Percentiles rank a stretch among this genome's conserved stretches.
Evolutionary conservation across 805 yeast species (phyloP).

Genomic region (Tetrapisispora nanseiensis): DNA sequence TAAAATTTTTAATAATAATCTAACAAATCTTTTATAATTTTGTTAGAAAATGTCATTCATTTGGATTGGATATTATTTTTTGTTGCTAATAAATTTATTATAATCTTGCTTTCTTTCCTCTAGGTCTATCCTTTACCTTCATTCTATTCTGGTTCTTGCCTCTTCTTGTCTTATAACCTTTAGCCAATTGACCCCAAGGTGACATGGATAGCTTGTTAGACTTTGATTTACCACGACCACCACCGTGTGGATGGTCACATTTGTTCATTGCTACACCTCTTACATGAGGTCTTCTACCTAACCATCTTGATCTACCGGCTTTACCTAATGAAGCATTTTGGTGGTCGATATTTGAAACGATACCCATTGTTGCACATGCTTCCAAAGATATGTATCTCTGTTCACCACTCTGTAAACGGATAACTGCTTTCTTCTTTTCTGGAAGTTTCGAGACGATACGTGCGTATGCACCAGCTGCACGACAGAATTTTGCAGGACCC

Average conservation of each 20-base stretch:
- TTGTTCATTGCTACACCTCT: constrained; percentile 99
- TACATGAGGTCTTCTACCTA: constrained; percentile 89
- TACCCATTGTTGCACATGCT: constrained; percentile 89
- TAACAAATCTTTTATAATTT: too few species aligned
- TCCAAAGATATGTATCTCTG: constrained; percentile 79
- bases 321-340: constrained; percentile 86
- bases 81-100: not conserved
- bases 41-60: too few species aligned
- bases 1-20: not conserved
- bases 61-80: too few species aligned
- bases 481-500: constrained; percentile 81
- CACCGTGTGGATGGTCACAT: constrained; percentile 97
- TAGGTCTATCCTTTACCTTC: constrained; percentile 87
- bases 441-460: constrained; percentile 73
- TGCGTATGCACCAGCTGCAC: constrained; percentile 92
- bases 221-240: constrained; percentile 99
- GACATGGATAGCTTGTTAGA: constrained; percentile 89
- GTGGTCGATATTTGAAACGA: constrained; percentile 87
- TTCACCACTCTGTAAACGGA: constrained; percentile 84
- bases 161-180: constrained; percentile 90
- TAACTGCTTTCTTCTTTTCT: constrained; percentile 59
- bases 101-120: constrained; percentile 42
- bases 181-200: constrained; percentile 90
- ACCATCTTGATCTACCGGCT: constrained; percentile 89
- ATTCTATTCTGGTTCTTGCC: constrained; percentile 76